Evolutionary conservation across 805 yeast genomes (phyloP).

Genomic region (Candida morakotiae): DNA sequence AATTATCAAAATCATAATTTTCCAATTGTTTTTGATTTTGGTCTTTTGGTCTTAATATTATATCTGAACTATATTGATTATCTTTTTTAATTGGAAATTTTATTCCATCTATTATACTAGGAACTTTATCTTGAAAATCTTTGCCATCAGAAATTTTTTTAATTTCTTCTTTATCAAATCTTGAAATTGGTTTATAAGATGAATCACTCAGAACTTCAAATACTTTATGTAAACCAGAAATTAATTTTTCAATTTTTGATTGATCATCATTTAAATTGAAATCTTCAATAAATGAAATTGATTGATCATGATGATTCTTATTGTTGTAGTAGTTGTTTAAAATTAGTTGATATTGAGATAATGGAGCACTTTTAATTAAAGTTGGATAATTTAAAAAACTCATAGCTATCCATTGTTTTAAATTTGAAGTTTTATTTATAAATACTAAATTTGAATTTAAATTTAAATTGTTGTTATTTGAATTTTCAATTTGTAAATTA

Average conservation of each 20-base stretch:
- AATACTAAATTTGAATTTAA: conserved; percentile 44
- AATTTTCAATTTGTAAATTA: conserved; percentile 23
- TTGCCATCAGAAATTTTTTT: conserved; percentile 25
- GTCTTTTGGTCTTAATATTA: conserved; percentile 9
- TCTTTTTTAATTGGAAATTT: conserved; percentile 23
- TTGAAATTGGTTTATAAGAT: conserved; percentile 34
- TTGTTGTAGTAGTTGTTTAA: conserved; percentile 18
- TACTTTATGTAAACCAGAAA: conserved; percentile 35
- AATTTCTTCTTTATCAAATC: conserved; percentile 16
- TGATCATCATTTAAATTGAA: conserved; percentile 14
- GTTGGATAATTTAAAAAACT: conserved; percentile 76
- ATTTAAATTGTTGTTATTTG: conserved; percentile 13
- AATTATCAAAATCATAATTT: neutral
- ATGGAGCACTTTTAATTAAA: conserved; percentile 73
- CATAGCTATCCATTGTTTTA: conserved; percentile 81
- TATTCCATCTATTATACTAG: conserved; percentile 34
- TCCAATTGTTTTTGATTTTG: neutral
- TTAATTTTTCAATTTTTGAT: conserved; percentile 20
- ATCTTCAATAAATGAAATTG: conserved; percentile 11
- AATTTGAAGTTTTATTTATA: conserved; percentile 61
- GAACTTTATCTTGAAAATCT: conserved; percentile 9
- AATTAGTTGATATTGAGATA: conserved; percentile 54
- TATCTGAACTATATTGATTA: conserved; percentile 9
- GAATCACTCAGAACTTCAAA: conserved; percentile 24
- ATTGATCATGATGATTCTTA: conserved; percentile 9